Evolutionary conservation across 257 asterid species (phyloP).

Genomic region (Solanum etuberosum): DNA sequence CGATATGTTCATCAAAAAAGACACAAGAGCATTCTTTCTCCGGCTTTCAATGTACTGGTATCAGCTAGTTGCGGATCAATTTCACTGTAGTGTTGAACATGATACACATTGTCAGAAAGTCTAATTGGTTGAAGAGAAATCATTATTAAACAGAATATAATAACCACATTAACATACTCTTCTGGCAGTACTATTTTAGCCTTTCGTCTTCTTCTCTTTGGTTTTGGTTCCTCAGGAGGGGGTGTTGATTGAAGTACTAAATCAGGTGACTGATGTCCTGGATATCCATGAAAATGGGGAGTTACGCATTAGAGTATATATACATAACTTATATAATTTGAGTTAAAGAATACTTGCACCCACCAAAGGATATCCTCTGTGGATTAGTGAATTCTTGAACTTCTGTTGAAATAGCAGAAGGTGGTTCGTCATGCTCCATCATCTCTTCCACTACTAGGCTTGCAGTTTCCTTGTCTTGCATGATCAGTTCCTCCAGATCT

Average conservation of each 20-base stretch:
- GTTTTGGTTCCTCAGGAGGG: conserved; percentile 5
- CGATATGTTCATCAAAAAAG: conserved; percentile 13
- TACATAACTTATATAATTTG: background rate
- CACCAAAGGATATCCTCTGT: background rate
- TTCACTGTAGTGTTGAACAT: conserved; percentile 19
- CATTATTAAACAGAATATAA: background rate
- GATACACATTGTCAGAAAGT: background rate
- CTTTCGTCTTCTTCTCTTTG: conserved; percentile 36
- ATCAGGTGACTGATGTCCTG: conserved; percentile 38
- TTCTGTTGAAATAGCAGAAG: background rate
- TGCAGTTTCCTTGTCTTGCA: background rate
- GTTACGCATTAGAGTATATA: background rate
- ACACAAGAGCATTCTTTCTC: background rate
- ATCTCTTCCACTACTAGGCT: background rate
- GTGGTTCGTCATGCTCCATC: background rate
- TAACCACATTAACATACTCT: conserved; percentile 10
- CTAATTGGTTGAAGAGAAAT: background rate
- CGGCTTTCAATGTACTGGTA: background rate
- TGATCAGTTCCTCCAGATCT: background rate
- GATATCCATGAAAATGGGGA: background rate
- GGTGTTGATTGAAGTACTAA: conserved; percentile 38
- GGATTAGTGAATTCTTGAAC: background rate
- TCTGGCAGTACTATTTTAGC: conserved; percentile 32
- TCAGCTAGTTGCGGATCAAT: conserved; percentile 13
- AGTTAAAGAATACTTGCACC: background rate